Conservation (phyloP, 129 eudicot genomes). For the Chrysanthemum lavandulifolium region DNA sequence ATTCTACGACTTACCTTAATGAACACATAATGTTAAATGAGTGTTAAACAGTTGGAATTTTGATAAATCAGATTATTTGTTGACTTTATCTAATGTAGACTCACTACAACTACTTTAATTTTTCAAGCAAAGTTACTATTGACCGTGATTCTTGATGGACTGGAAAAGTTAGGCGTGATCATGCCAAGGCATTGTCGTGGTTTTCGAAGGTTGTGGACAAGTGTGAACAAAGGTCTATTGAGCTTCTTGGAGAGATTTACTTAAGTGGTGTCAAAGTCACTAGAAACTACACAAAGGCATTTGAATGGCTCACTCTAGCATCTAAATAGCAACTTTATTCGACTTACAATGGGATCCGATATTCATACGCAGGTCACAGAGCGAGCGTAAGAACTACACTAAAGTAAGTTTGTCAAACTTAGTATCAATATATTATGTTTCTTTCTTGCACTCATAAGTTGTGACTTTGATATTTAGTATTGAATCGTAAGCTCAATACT, state of each 20-base stretch:
- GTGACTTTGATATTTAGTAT: background rate
- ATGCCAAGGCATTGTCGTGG: conserved; percentile 72
- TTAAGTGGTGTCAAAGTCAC: conserved; percentile 91
- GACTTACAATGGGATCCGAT: conserved; percentile 96
- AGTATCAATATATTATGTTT: conserved; percentile 18
- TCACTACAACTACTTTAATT: conserved; percentile 11
- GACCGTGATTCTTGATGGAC: conserved; percentile 67
- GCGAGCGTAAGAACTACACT: conserved; percentile 85
- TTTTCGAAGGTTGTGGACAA: conserved; percentile 87
- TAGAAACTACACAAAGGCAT: conserved; percentile 80
- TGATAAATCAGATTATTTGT: background rate
- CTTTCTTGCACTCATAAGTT: background rate
- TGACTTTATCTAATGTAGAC: conserved; percentile 5
- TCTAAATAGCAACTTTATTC: conserved; percentile 84
- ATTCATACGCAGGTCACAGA: conserved; percentile 90
- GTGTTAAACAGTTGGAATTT: background rate
- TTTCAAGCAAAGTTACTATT: conserved; percentile 63
- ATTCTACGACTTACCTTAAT: background rate
- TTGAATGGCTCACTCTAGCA: conserved; percentile 89
- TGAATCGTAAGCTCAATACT: no score
- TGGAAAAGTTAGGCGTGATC: conserved; percentile 90
- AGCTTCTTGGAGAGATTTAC: conserved; percentile 92
- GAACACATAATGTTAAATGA: background rate
- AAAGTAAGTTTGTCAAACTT: conserved; percentile 54
- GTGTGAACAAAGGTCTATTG: conserved; percentile 92